phyloP scores from a whole-genome alignment of 768 basidiomycete genomes.

The Trametes punicea region DNA sequence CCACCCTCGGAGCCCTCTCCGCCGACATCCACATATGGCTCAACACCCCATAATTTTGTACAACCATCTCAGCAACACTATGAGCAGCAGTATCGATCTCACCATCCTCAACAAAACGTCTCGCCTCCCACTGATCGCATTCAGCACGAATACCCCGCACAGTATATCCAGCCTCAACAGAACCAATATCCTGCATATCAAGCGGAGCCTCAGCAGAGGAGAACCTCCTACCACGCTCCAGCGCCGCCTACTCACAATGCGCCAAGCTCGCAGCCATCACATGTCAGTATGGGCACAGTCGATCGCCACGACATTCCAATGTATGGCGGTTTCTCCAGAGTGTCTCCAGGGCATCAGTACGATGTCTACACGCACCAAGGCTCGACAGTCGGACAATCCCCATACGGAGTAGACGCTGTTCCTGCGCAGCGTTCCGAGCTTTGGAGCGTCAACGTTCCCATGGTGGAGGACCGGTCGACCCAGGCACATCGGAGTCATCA shows the following conservation, averaged over 20 bases:
- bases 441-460: slow-evolving; percentile 4
- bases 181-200: neutral
- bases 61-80: neutral
- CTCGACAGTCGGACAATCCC: neutral
- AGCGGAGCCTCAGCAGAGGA: neutral
- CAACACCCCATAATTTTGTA: neutral
- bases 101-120: neutral
- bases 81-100: neutral
- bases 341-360: neutral
- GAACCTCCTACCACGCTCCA: neutral
- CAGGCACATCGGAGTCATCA: neutral
- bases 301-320: neutral
- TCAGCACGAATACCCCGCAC: slow-evolving; percentile 1
- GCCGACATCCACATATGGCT: neutral
- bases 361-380: neutral
- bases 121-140: neutral
- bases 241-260: neutral
- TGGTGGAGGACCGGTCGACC: neutral
- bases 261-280: neutral
- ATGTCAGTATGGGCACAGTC: neutral
- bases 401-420: slow-evolving; percentile 1
- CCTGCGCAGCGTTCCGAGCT: slow-evolving; percentile 6
- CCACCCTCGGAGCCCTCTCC: neutral
- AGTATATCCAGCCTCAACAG: slow-evolving; percentile 3
- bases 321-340: neutral